Evolutionary conservation across 345 rosid species (phyloP), one percentile per base, ranked within the genome.

Genomic region (Salix caprea): DNA sequence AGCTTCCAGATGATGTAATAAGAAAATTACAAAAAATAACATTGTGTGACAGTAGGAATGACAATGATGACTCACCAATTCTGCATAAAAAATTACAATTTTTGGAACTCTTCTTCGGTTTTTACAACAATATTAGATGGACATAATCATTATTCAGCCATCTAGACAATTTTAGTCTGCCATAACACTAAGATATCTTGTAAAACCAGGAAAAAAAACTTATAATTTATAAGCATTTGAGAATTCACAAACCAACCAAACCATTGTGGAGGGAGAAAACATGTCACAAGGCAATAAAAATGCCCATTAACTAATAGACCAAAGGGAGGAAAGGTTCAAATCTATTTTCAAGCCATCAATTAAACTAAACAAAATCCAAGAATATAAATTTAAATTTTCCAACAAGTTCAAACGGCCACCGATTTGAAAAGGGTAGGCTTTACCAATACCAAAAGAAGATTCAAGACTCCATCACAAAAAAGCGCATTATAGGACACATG

Each of bases 1-100:
- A 34, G 64, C 50, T 39, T 71, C 72, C 44, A 70, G 69, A 16
- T 36, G 16, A 75, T 23, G 2, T 64, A 80, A 54, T 34, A 68
- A 37, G 32, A 36, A 34, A 32, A 30, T 19, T 10, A 13, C 40
- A 54, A 8, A 56, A 26, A 2, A 72, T 56, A 12, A 34, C 52
- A 56, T 56, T 26, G 13, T 36, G 70, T 39, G 2, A 67, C 48
- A 1, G 48, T 10, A 67, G 4, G 13, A 9, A n/a, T 37, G 7
- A 7, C 10, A 37, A 67, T 37, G 21, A 66, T 62, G 9, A 12
- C 8, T 48, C 13, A 5, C n/a, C 37, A 70, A 28, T 48, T 70
- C 11, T 30, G 24, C 11, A 70, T 48, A 65, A 71, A n/a, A 32
- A 42, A 28, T 14, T 62, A 14, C 16, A 65, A 23, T 13, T 13